Evolutionary conservation across 2,329 filamentous ascomycete genomes (phyloP).

Genomic region (Cephalotrichum gorgonifer): DNA sequence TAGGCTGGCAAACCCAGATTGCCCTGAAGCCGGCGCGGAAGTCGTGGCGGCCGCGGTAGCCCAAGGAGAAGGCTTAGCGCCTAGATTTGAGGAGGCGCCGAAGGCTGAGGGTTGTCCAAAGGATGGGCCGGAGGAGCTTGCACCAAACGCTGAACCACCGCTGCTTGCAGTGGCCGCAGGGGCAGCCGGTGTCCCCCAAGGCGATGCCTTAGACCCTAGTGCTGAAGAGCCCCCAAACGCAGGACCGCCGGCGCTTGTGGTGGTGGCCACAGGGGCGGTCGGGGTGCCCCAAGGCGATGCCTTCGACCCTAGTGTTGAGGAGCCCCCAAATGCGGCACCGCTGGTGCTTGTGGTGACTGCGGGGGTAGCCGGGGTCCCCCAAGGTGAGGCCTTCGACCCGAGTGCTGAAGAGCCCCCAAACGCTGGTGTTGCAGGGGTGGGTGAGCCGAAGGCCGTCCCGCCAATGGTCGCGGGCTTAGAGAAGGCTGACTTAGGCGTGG

Average conservation of each 20-base stretch:
- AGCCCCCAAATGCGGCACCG: slow-evolving; percentile 33
- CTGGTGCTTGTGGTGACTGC: slow-evolving; percentile 19
- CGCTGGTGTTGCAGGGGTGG: slow-evolving; percentile 24
- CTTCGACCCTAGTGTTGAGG: slow-evolving; percentile 35
- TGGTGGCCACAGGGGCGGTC: slow-evolving; percentile 13
- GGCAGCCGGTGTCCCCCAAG: slow-evolving; percentile 34
- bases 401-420: slow-evolving; percentile 39
- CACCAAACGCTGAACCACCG: slow-evolving; percentile 30
- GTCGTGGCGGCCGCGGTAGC: slow-evolving; percentile 17
- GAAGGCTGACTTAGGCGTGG: slow-evolving; percentile 21
- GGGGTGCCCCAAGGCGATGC: slow-evolving; percentile 41
- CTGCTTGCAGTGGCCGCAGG: slow-evolving; percentile 18
- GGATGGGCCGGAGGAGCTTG: slow-evolving; percentile 21
- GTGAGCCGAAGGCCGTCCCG: slow-evolving; percentile 29
- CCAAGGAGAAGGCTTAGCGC: slow-evolving; percentile 44
- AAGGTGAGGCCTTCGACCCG: slow-evolving; percentile 41
- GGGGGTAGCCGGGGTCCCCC: slow-evolving; percentile 27
- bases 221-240: slow-evolving; percentile 38
- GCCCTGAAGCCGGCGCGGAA: slow-evolving; percentile 39
- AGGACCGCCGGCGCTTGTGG: slow-evolving; percentile 22
- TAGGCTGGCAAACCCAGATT: slow-evolving; percentile 24
- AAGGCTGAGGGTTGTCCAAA: slow-evolving; percentile 33
- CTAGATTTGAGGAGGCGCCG: slow-evolving; percentile 39
- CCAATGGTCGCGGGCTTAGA: slow-evolving; percentile 8
- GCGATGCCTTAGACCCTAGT: slow-evolving; percentile 37